Evolutionary conservation across 345 rosid species (phyloP), one percentile per base, ranked within the genome.

Genomic region (Populus pruinosa): DNA sequence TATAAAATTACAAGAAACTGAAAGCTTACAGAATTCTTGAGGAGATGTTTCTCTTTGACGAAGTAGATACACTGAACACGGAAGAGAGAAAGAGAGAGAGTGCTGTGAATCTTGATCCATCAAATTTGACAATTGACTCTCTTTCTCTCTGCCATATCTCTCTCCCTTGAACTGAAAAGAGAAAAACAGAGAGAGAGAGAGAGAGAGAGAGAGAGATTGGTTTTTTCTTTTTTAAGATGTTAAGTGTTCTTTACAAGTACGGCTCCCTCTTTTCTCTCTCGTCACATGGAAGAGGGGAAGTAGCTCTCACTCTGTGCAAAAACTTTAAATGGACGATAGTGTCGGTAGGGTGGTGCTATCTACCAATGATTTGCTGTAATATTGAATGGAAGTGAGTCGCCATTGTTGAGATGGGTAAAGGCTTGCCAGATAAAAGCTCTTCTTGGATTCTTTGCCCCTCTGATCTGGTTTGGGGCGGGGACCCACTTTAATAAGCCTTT

Each of bases 311-410:
- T 62, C 53, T 55, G 59, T 23, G 69, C 33, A 33, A 68, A 67
- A 72, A 16, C 78, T 77, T 82, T 53, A 64, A 49, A 21, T 11
- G 79, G 72, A 79, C 82, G 83, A 74, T 5, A 59, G 75, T 75
- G 86, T 87, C 83, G 87, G 87, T 64, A 33, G 69, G 9, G 68
- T 59, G 74, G 4, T 23, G 3, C n/a, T 63, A 25, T n/a, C 11
- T 8, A 38, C 36, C 21, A 6, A 35, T 20, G 12, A 16, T 41
- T 2, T 36, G 72, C 53, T 39, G 23, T 21, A 35, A 25, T 41
- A 69, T 23, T 38, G 41, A 25, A 43, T 23, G 56, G 12, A 25
- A 71, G 59, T 35, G 29, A 73, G n/a, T 74, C 78, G 47, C 80
- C 70, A 72, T 66, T n/a, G 43, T 35, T 53, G 13, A 23, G 36